Percentiles rank a stretch among this genome's conserved stretches.
These are phyloP conservation scores for Trichoderma hamatum DNA, from an alignment of 2,329 filamentous ascomycete species.

Conservation along the genomic window DNA sequence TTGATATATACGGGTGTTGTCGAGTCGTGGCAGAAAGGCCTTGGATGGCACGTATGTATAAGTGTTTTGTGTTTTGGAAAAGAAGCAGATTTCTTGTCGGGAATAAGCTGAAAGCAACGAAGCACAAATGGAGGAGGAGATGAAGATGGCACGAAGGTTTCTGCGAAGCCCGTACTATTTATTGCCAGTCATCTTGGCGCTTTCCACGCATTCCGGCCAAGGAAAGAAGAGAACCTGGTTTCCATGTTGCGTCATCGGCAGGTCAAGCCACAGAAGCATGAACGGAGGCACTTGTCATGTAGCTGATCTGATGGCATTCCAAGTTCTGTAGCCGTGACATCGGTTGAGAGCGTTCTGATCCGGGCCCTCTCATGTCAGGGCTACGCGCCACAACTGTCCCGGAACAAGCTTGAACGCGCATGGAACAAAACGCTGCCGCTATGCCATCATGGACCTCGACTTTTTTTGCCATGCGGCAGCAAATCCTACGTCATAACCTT, in stretches of 20 bases:
- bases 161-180: constrained; percentile 22
- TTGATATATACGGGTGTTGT: not conserved
- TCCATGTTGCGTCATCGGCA: constrained; percentile 42
- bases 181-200: constrained; percentile 23
- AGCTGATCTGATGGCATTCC: not conserved
- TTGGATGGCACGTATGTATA: not conserved
- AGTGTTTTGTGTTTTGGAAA: not conserved
- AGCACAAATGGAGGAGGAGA: not conserved
- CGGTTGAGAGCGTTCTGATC: too few relatives aligned
- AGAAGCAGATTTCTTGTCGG: not conserved
- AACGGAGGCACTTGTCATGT: not conserved
- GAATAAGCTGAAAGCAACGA: not conserved
- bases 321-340: too few relatives aligned
- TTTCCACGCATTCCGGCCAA: constrained; percentile 27
- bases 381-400: not conserved
- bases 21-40: not conserved
- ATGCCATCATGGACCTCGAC: not conserved
- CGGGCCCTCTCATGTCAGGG: too few relatives aligned
- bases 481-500: constrained; percentile 12
- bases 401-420: not conserved
- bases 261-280: constrained; percentile 26
- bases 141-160: constrained; percentile 14
- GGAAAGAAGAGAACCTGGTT: not conserved
- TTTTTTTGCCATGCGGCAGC: not conserved
- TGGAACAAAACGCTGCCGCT: not conserved